Percentiles rank a stretch among this genome's conserved stretches.
phyloP scores from a whole-genome alignment of 2,329 filamentous ascomycete genomes.

The Endoconidiophora polonica region DNA sequence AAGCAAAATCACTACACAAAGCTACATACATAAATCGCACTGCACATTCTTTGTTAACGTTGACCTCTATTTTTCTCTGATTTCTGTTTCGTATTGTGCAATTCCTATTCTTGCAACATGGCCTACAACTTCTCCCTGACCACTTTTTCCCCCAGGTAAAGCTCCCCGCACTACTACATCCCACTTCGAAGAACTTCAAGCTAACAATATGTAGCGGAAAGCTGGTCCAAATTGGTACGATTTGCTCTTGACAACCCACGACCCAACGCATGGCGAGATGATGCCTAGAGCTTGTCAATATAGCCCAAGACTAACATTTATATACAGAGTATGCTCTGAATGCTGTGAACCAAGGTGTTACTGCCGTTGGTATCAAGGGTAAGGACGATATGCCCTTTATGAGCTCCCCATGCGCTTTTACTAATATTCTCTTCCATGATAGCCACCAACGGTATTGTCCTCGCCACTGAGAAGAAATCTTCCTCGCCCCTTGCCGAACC shows the following conservation, averaged over 20 bases:
- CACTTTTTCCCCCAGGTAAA: slow-evolving; percentile 97
- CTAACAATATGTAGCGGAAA: slow-evolving; percentile 58
- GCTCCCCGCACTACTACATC: slow-evolving; percentile 13
- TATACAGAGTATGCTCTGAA: slow-evolving; percentile 88
- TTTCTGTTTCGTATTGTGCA: background rate
- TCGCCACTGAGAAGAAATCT: slow-evolving; percentile 98
- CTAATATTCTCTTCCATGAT: slow-evolving; percentile 15
- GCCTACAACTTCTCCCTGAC: slow-evolving; percentile 66
- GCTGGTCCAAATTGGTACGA: slow-evolving; percentile 82
- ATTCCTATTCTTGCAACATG: slow-evolving; percentile 9
- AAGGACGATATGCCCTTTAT: slow-evolving; percentile 17
- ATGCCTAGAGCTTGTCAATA: background rate
- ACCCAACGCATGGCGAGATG: background rate
- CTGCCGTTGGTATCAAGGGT: slow-evolving; percentile 97
- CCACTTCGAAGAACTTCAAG: slow-evolving; percentile 14
- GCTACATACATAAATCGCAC: too few relatives aligned
- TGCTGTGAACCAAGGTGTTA: slow-evolving; percentile 97
- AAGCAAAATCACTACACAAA: background rate
- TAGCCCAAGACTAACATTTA: background rate
- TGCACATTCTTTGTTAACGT: background rate
- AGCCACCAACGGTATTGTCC: slow-evolving; percentile 98
- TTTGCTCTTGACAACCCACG: background rate
- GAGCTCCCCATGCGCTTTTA: background rate
- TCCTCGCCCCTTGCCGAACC: slow-evolving; percentile 94
- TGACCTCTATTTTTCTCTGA: background rate